phyloP scores from a whole-genome alignment of 1,284 basidiomycete species.

The Sporisorium reilianum region DNA sequence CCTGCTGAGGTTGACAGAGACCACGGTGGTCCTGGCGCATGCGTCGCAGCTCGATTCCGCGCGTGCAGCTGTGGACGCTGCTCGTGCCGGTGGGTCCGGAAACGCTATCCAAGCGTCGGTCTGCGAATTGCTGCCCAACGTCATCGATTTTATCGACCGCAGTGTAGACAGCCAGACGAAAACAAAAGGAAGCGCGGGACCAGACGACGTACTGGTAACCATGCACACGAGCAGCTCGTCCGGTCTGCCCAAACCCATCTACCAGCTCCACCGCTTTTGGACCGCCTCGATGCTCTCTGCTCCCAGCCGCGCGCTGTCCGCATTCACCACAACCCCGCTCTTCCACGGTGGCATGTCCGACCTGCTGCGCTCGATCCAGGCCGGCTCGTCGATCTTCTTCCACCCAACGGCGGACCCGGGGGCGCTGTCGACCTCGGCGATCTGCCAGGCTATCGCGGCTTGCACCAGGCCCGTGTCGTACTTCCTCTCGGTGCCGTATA shows the following conservation, averaged over 20 bases:
- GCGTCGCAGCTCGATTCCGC: conserved; percentile 69
- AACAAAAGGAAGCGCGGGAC: conserved; percentile 11
- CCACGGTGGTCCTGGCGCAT: conserved; percentile 73
- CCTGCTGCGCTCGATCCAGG: conserved; percentile 70
- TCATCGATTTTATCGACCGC: background rate
- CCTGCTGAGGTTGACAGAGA: conserved; percentile 73
- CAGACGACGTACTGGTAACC: conserved; percentile 72
- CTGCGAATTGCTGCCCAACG: conserved; percentile 21
- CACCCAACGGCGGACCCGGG: conserved; percentile 67
- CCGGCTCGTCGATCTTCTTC: conserved; percentile 69
- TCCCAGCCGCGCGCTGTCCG: conserved; percentile 53
- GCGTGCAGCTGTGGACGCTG: conserved; percentile 17
- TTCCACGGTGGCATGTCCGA: conserved; percentile 72
- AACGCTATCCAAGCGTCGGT: background rate
- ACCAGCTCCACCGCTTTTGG: conserved; percentile 64
- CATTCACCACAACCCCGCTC: conserved; percentile 71
- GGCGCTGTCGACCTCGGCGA: conserved; percentile 67
- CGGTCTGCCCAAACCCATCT: conserved; percentile 71
- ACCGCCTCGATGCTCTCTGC: conserved; percentile 46
- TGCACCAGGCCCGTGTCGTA: conserved; percentile 52
- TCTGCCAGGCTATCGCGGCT: conserved; percentile 62
- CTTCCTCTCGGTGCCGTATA: conserved; percentile 72
- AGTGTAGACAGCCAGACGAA: background rate
- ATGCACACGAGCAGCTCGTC: conserved; percentile 78
- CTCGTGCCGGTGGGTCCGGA: background rate